Evolutionary conservation across 2,329 filamentous ascomycete genomes (phyloP).

Genomic region (Colletotrichum lini): DNA sequence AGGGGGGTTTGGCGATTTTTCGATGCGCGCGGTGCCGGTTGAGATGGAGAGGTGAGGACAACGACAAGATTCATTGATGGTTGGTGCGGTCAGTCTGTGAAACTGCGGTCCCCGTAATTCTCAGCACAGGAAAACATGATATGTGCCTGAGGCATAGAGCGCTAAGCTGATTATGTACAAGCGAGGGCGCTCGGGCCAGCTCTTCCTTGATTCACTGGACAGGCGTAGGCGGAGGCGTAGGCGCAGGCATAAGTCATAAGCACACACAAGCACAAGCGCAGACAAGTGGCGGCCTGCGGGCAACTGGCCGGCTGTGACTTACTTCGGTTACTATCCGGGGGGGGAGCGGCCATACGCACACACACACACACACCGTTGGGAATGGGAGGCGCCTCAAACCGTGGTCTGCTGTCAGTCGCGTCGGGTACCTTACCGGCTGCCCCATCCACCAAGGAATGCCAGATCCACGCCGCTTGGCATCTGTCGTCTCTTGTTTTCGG

Average conservation of each 20-base stretch:
- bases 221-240: not conserved
- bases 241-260: too few species aligned
- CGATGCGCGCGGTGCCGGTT: slow-evolving; percentile 70
- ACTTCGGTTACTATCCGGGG: slow-evolving; percentile 28
- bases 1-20: slow-evolving; percentile 72
- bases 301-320: slow-evolving; percentile 7
- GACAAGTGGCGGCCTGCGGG: slow-evolving; percentile 5
- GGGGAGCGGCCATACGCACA: not conserved
- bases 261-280: not conserved
- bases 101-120: slow-evolving; percentile 57
- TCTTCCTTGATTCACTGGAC: slow-evolving; percentile 21
- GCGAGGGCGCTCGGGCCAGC: slow-evolving; percentile 37
- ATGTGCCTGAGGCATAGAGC: slow-evolving; percentile 46
- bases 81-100: slow-evolving; percentile 57
- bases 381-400: slow-evolving; percentile 1
- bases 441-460: slow-evolving; percentile 24
- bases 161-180: slow-evolving; percentile 37
- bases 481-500: slow-evolving; percentile 3
- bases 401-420: slow-evolving; percentile 1
- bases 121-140: slow-evolving; percentile 55
- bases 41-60: slow-evolving; percentile 67
- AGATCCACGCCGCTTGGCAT: slow-evolving; percentile 39
- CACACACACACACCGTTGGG: slow-evolving; percentile 1
- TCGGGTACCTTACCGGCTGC: slow-evolving; percentile 11
- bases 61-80: slow-evolving; percentile 66